Evolutionary conservation across 2,329 filamentous ascomycete genomes (phyloP).

Genomic region (Neofusicoccum ribis): DNA sequence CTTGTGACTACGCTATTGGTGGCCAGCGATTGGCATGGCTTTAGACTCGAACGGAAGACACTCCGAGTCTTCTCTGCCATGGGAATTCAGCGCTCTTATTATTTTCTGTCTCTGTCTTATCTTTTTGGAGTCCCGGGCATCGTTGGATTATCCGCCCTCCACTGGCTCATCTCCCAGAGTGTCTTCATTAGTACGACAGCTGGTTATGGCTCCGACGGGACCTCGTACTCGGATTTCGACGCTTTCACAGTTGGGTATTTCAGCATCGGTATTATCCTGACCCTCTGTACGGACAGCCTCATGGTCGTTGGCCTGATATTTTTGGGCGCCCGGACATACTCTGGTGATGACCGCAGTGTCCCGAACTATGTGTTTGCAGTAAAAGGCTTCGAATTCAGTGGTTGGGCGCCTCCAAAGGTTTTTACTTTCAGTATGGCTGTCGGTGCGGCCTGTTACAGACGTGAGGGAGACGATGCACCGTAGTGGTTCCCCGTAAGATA

Average conservation of each 20-base stretch:
- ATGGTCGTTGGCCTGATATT: not conserved
- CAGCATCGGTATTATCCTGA: constrained; percentile 21
- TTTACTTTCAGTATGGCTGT: not conserved
- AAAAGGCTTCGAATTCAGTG: not conserved
- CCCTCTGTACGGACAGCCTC: constrained; percentile 6
- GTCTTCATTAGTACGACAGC: constrained; percentile 39
- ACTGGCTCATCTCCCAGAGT: constrained; percentile 47
- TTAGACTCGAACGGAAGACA: constrained; percentile 32
- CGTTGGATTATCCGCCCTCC: constrained; percentile 33
- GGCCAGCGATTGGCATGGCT: constrained; percentile 49
- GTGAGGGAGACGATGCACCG: not conserved
- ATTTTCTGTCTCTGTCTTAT: constrained; percentile 45
- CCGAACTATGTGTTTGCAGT: not conserved
- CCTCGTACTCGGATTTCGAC: not conserved
- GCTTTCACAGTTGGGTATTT: not conserved
- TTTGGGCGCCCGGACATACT: not conserved
- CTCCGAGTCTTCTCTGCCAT: constrained; percentile 41
- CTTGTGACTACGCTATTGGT: constrained; percentile 50
- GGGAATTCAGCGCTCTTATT: constrained; percentile 40
- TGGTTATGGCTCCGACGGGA: constrained; percentile 22
- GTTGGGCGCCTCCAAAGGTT: not conserved
- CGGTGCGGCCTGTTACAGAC: not conserved
- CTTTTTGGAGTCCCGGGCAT: constrained; percentile 40
- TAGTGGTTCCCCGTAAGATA: not conserved
- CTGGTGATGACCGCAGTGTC: not conserved